Evolutionary conservation across 2,329 filamentous ascomycete species (phyloP).

Genomic region (Fusarium tuaranense): DNA sequence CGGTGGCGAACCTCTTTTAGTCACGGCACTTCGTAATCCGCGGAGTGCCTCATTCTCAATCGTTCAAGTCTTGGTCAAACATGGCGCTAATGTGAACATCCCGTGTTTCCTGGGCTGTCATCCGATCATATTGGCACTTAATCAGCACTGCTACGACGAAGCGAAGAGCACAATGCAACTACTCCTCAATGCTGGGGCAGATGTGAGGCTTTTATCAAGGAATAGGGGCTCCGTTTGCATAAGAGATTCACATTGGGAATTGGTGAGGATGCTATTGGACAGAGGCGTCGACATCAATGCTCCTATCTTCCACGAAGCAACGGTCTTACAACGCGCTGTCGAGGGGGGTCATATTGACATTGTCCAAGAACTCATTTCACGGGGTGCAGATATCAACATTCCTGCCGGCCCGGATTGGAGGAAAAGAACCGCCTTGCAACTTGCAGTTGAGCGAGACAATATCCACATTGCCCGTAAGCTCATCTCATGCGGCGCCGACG

Average conservation of each 20-base stretch:
- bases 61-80: background rate
- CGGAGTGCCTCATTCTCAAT: background rate
- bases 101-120: accelerated
- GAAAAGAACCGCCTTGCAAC: background rate
- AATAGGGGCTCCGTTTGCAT: background rate
- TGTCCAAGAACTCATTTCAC: background rate
- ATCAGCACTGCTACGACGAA: background rate
- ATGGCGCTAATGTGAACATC: background rate
- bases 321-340: background rate
- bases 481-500: background rate
- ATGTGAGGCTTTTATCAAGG: background rate
- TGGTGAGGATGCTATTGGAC: background rate
- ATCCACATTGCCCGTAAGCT: background rate
- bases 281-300: background rate
- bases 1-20: accelerated
- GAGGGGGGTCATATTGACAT: background rate
- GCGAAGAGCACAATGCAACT: background rate
- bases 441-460: background rate
- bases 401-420: background rate
- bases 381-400: background rate
- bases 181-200: background rate
- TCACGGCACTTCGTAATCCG: background rate
- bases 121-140: background rate
- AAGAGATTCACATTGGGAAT: background rate
- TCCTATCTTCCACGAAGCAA: background rate